Evolutionary conservation across 2,329 filamentous ascomycete species (phyloP).

Genomic region (Rhytidhysteron rufulum): DNA sequence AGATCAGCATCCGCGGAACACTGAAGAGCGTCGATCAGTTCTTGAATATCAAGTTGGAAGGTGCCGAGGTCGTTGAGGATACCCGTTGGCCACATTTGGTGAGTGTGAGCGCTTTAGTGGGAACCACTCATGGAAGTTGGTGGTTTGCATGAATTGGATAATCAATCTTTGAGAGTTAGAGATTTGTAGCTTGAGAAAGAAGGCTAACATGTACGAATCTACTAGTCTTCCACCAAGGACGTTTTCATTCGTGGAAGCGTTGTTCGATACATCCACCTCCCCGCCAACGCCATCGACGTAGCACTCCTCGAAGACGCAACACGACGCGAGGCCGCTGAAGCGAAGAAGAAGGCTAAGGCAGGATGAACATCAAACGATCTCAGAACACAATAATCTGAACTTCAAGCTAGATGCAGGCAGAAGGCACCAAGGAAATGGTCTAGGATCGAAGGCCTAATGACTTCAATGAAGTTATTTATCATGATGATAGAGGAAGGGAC

Average conservation of each 20-base stretch:
- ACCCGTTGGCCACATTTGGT: slow-evolving; percentile 92
- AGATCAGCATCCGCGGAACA: slow-evolving; percentile 92
- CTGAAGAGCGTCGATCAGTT: slow-evolving; percentile 98
- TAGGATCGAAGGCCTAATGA: too few species aligned
- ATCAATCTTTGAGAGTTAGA: background rate
- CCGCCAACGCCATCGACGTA: slow-evolving; percentile 76
- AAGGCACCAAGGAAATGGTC: too few species aligned
- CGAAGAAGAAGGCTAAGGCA: slow-evolving; percentile 37
- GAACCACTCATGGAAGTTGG: background rate
- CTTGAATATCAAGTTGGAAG: slow-evolving; percentile 97
- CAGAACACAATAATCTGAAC: too few species aligned
- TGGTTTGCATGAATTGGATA: background rate
- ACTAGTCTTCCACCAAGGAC: slow-evolving; percentile 77
- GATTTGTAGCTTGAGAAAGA: background rate
- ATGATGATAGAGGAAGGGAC: too few species aligned
- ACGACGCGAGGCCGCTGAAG: slow-evolving; percentile 32
- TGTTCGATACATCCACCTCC: slow-evolving; percentile 87
- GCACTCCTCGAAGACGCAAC: slow-evolving; percentile 84
- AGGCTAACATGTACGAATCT: too few species aligned
- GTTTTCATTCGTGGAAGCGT: slow-evolving; percentile 94
- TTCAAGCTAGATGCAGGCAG: too few species aligned
- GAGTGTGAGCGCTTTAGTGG: slow-evolving; percentile 22
- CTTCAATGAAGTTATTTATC: too few species aligned
- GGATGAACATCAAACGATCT: too few species aligned
- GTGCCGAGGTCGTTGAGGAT: slow-evolving; percentile 89